Conservation (phyloP, 257 asterid species). For the Jaltomata sinuosa region DNA sequence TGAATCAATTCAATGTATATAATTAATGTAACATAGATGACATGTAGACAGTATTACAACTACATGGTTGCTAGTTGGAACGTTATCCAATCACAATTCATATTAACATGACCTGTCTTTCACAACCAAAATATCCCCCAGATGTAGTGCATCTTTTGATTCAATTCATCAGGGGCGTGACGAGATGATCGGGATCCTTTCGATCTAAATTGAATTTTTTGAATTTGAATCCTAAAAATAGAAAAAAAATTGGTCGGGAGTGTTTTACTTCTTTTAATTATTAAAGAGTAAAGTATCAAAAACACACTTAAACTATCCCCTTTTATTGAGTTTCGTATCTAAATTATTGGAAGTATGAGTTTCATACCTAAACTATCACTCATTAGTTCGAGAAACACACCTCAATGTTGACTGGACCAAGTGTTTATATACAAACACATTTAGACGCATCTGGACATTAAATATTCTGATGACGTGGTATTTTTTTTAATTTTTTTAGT, state of each 20-base stretch:
- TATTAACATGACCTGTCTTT: not conserved
- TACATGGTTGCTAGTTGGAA: not conserved
- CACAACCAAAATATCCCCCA: not conserved
- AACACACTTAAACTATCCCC: no score
- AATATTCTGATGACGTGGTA: no score
- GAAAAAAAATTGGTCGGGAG: no score
- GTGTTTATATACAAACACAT: no score
- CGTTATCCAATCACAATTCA: not conserved
- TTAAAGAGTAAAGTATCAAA: no score
- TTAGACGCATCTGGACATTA: no score
- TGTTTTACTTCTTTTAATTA: not conserved
- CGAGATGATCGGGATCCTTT: not conserved
- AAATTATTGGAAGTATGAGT: no score
- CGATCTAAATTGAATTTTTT: rapidly evolving
- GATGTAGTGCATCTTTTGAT: not conserved
- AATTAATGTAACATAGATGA: not conserved
- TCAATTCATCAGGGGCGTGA: not conserved
- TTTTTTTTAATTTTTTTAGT: no score
- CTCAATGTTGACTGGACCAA: no score
- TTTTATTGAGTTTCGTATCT: no score
- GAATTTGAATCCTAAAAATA: not conserved
- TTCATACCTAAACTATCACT: no score
- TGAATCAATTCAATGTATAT: not conserved
- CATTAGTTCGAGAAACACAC: no score
- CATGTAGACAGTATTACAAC: not conserved